Conservation (phyloP, 768 basidiomycete species). For the Trametes punicea region DNA sequence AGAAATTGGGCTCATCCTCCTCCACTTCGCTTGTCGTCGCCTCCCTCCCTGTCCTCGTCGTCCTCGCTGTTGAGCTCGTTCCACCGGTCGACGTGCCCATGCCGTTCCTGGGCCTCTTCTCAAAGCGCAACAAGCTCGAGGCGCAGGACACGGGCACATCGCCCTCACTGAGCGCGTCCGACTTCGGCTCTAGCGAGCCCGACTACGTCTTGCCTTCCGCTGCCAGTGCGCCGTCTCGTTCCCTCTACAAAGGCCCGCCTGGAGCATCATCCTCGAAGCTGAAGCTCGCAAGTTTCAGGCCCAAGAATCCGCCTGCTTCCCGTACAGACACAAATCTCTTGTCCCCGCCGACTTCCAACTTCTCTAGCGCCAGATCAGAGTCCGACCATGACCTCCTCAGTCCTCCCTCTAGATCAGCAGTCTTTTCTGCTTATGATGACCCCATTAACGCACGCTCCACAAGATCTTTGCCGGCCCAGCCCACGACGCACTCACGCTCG, state of each 20-base stretch:
- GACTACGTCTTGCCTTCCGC: conserved; percentile 16
- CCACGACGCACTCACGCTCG: conserved; percentile 15
- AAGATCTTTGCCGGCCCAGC: conserved; percentile 54
- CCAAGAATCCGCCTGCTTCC: conserved; percentile 25
- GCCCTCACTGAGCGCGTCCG: conserved; percentile 17
- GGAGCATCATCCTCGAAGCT: conserved; percentile 42
- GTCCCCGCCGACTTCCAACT: conserved; percentile 26
- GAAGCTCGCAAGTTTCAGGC: conserved; percentile 39
- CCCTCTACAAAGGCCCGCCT: conserved; percentile 17
- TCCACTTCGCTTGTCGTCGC: conserved; percentile 13
- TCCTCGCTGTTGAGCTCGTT: conserved; percentile 6
- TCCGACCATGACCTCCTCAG: conserved; percentile 41
- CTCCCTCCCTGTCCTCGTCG: conserved; percentile 2
- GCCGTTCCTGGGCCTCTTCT: conserved; percentile 30
- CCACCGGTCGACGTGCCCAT: conserved; percentile 19
- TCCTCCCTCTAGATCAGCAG: conserved; percentile 60
- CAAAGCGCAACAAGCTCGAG: conserved; percentile 29
- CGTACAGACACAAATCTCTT: conserved; percentile 33
- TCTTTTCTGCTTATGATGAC: conserved; percentile 60
- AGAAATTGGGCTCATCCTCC: conserved; percentile 13
- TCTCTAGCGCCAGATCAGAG: conserved; percentile 43
- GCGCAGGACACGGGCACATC: conserved; percentile 10
- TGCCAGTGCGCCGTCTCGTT: conserved; percentile 2
- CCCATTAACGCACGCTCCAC: conserved; percentile 52
- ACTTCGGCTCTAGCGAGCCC: conserved; percentile 19